Evolutionary conservation across 805 yeast genomes (phyloP).

Genomic region (Myxozyma sirexii): DNA sequence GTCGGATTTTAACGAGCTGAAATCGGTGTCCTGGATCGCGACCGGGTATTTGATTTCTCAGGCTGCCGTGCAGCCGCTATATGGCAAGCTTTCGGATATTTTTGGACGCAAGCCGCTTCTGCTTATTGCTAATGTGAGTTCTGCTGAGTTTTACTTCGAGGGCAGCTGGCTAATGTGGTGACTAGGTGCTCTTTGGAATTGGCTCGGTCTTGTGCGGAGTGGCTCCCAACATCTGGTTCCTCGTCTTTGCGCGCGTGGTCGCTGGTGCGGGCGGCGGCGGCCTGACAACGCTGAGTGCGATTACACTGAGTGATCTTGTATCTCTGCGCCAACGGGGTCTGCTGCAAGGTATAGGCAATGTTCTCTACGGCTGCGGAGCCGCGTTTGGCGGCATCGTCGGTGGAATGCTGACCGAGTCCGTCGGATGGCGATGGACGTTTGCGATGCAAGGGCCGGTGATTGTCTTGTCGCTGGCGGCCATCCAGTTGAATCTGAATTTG

Average conservation of each 20-base stretch:
- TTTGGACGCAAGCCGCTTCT: conserved; percentile 48
- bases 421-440: conserved; percentile 66
- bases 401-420: conserved; percentile 54
- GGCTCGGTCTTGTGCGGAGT: conserved; percentile 58
- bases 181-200: conserved; percentile 47
- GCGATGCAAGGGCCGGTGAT: conserved; percentile 46
- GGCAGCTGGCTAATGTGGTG: neutral
- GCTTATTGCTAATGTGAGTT: conserved; percentile 47
- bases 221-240: conserved; percentile 43
- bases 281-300: conserved; percentile 70
- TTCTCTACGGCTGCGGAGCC: conserved; percentile 76
- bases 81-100: conserved; percentile 71
- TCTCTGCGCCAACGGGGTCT: conserved; percentile 75
- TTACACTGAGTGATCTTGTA: conserved; percentile 74
- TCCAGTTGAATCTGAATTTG: conserved; percentile 38
- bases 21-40: conserved; percentile 68
- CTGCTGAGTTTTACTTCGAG: conserved; percentile 28
- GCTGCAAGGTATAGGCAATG: conserved; percentile 80
- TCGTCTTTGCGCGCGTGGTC: conserved; percentile 55
- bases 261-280: conserved; percentile 96
- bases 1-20: conserved; percentile 58
- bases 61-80: conserved; percentile 75
- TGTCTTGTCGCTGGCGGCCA: conserved; percentile 45
- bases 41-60: conserved; percentile 69
- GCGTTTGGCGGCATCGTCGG: conserved; percentile 66